These are phyloP conservation scores for Heterobasidion irregulare DNA, from an alignment of 1,284 basidiomycete species.

Conservation along the genomic window DNA sequence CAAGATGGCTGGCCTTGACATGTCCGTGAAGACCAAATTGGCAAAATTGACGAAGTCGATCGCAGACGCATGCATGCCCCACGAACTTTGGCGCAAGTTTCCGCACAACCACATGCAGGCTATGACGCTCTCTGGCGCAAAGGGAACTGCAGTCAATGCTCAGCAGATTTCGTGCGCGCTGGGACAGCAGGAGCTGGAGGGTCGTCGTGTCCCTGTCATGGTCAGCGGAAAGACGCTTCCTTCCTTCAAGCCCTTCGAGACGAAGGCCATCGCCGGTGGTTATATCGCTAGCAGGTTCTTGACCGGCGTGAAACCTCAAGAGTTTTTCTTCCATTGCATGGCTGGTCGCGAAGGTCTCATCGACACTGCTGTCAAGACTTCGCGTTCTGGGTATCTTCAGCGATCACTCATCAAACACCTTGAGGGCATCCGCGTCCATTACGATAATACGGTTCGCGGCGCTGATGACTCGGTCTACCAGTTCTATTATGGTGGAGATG, in stretches of 20 bases:
- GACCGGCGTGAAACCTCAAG: conserved; percentile 96
- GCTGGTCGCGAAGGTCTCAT: conserved; percentile 98
- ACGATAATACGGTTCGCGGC: conserved; percentile 97
- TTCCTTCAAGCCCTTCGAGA: conserved; percentile 96
- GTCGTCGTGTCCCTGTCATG: conserved; percentile 98
- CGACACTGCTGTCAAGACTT: conserved; percentile 99
- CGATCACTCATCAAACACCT: conserved; percentile 98
- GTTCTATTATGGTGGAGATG: conserved; percentile 97
- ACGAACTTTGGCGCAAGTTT: conserved; percentile 85
- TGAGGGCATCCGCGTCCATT: conserved; percentile 93
- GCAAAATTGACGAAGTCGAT: conserved; percentile 86
- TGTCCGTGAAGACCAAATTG: conserved; percentile 83
- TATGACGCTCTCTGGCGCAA: conserved; percentile 98
- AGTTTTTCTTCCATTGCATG: conserved; percentile 99
- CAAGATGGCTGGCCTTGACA: conserved; percentile 95
- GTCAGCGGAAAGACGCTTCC: conserved; percentile 98
- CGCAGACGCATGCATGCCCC: conserved; percentile 86
- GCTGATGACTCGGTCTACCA: conserved; percentile 92
- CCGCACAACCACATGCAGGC: conserved; percentile 99
- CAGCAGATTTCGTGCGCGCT: conserved; percentile 96
- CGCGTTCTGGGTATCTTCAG: conserved; percentile 96
- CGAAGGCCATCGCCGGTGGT: conserved; percentile 95
- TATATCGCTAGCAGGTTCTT: conserved; percentile 99
- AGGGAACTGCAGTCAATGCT: conserved; percentile 96
- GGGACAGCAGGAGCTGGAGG: conserved; percentile 97